Evolutionary conservation across 192 early-diverging fungal genomes (phyloP).

Genomic region (Rhizophagus sp.): DNA sequence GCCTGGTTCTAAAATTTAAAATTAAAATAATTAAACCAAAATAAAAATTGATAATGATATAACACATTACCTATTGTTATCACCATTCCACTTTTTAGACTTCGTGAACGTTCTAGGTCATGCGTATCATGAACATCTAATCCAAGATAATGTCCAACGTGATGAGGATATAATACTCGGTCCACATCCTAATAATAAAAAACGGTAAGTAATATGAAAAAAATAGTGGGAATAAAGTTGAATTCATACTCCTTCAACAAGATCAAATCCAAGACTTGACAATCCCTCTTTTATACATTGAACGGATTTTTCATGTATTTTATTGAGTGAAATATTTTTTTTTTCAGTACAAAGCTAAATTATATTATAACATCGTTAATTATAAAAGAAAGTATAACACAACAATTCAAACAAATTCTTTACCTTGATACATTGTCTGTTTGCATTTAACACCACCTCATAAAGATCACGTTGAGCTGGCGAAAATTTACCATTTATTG

Average conservation of each 20-base stretch:
- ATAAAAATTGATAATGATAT: not conserved
- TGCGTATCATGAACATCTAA: constrained; percentile 93
- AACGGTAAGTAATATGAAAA: not conserved
- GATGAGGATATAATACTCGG: constrained; percentile 84
- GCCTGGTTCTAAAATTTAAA: constrained; percentile 70
- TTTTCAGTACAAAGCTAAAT: constrained; percentile 55
- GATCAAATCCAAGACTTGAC: constrained; percentile 66
- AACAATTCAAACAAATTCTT: constrained; percentile 18
- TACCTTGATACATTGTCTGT: constrained; percentile 84
- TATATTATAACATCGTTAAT: not conserved
- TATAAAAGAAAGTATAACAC: not conserved
- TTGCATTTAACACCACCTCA: constrained; percentile 77
- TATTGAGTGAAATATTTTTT: constrained; percentile 69
- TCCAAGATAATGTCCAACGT: constrained; percentile 93
- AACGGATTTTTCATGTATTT: constrained; percentile 78
- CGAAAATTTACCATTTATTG: constrained; percentile 84
- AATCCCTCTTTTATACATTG: constrained; percentile 71
- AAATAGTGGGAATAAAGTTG: not conserved
- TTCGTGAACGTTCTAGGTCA: constrained; percentile 69
- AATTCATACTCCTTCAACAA: constrained; percentile 49
- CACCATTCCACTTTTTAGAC: constrained; percentile 80
- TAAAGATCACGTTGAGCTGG: constrained; percentile 81
- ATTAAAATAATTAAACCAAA: not conserved
- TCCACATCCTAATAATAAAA: constrained; percentile 66
- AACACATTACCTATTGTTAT: constrained; percentile 74